Evolutionary conservation across 305 asterid species (phyloP).

Genomic region (Fraxinus floribunda): DNA sequence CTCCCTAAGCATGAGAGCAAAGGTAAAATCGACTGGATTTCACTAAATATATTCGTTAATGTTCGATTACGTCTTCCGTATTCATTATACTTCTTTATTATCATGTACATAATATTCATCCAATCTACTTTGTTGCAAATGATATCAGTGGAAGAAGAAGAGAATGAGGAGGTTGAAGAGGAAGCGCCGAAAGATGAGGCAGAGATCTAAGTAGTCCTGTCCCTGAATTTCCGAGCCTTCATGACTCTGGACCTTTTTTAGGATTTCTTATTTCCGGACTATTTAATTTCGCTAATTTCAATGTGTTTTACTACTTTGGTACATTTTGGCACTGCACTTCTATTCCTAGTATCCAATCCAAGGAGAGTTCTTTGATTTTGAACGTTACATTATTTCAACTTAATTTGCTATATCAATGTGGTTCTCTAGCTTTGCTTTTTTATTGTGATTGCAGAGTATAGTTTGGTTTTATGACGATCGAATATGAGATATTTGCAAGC

Average conservation of each 20-base stretch:
- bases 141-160: conserved; percentile 42
- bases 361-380: neutral
- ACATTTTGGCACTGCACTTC: neutral
- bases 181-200: conserved; percentile 23
- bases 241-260: neutral
- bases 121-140: neutral
- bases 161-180: conserved; percentile 45
- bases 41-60: neutral
- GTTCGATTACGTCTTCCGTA: neutral
- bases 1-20: conserved; percentile 27
- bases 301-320: neutral
- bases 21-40: conserved; percentile 17
- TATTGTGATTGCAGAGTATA: neutral
- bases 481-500: neutral
- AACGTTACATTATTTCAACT: neutral
- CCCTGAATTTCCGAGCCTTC: neutral
- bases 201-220: conserved; percentile 35
- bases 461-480: neutral
- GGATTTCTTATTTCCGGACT: neutral
- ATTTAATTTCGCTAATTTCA: neutral
- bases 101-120: neutral
- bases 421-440: neutral
- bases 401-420: neutral
- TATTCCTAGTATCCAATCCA: neutral
- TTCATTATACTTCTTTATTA: neutral